phyloP scores from a whole-genome alignment of 257 asterid genomes.

The Solanum sitiens region DNA sequence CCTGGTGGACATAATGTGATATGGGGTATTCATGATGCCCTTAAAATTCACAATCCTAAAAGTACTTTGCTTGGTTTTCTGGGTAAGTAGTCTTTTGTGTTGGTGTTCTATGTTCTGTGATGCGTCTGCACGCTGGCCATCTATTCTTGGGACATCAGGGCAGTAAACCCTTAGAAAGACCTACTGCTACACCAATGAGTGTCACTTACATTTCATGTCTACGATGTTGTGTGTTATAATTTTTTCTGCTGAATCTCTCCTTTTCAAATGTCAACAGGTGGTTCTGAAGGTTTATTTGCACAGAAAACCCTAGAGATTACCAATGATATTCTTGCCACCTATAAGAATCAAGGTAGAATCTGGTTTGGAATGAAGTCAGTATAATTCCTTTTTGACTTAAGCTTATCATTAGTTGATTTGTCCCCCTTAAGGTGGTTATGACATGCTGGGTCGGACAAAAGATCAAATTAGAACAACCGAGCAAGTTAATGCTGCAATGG shows the following conservation, averaged over 20 bases:
- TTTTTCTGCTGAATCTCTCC: background rate
- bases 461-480: constrained; percentile 93
- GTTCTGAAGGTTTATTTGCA: constrained; percentile 94
- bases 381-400: background rate
- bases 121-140: background rate
- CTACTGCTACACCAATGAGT: background rate
- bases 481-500: constrained; percentile 84
- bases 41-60: constrained; percentile 68
- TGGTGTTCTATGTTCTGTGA: background rate
- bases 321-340: constrained; percentile 70
- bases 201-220: background rate
- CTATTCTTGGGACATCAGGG: background rate
- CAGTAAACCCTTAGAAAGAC: background rate
- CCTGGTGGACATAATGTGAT: constrained; percentile 96
- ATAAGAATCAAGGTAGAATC: constrained; percentile 78
- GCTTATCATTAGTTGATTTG: background rate
- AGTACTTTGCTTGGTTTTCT: constrained; percentile 79
- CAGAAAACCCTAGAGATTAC: constrained; percentile 81
- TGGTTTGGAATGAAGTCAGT: background rate
- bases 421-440: constrained; percentile 71
- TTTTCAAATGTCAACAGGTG: constrained; percentile 43
- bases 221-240: background rate
- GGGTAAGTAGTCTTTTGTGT: constrained; percentile 32
- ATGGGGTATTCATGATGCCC: constrained; percentile 86
- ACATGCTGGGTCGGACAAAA: constrained; percentile 87